Conservation (phyloP, 768 basidiomycete genomes). For the Kwoniella pini region DNA sequence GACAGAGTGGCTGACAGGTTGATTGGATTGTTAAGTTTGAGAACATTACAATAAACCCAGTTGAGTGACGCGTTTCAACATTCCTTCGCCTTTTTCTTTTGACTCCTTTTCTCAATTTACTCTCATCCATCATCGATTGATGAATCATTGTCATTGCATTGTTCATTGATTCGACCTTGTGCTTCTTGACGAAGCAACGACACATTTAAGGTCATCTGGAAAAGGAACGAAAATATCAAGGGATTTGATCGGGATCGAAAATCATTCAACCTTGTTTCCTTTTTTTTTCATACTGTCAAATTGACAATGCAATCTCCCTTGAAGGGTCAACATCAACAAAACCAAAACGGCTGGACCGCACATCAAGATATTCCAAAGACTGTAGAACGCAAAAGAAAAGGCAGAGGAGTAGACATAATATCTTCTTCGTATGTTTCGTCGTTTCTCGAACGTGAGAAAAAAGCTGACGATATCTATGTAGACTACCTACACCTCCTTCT, state of each 20-base stretch:
- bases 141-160: slow-evolving; percentile 1
- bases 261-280: slow-evolving; percentile 8
- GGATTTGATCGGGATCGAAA: neutral
- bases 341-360: slow-evolving; percentile 45
- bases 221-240: neutral
- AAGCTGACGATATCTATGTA: slow-evolving; percentile 7
- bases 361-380: slow-evolving; percentile 24
- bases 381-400: slow-evolving; percentile 36
- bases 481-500: slow-evolving; percentile 37
- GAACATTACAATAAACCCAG: neutral
- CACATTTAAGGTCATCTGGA: neutral
- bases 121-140: slow-evolving; percentile 2
- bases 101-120: neutral
- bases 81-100: slow-evolving; percentile 1
- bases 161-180: slow-evolving; percentile 4
- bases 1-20: slow-evolving; percentile 5
- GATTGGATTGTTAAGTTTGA: neutral
- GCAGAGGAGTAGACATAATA: slow-evolving; percentile 35
- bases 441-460: neutral
- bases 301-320: slow-evolving; percentile 21
- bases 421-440: slow-evolving; percentile 22
- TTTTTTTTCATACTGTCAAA: neutral
- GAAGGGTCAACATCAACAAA: slow-evolving; percentile 9
- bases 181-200: slow-evolving; percentile 10
- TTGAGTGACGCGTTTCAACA: slow-evolving; percentile 13